These are phyloP conservation scores for Naegleria fowleri DNA, from an alignment of 208 protist species.

Conservation along the genomic window DNA sequence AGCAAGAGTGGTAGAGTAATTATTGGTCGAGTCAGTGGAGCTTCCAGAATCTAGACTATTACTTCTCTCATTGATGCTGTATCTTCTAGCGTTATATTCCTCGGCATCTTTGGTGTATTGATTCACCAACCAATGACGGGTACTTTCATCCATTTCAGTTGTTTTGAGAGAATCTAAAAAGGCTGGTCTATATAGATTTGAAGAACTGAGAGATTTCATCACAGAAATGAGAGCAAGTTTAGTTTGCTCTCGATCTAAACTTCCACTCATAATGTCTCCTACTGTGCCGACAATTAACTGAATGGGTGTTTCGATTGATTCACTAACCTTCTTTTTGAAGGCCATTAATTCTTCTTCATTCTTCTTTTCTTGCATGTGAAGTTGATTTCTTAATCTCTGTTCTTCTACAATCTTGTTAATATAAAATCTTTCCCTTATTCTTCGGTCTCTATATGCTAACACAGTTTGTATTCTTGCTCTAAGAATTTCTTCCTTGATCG, in stretches of 20 bases:
- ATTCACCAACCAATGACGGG: background rate
- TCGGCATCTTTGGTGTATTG: slow-evolving; percentile 11
- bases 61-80: background rate
- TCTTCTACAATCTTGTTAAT: background rate
- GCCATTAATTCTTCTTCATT: slow-evolving; percentile 9
- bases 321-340: background rate
- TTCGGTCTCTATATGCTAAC: background rate
- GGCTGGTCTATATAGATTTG: slow-evolving; percentile 9
- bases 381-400: background rate
- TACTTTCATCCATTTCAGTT: slow-evolving; percentile 6
- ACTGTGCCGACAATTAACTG: background rate
- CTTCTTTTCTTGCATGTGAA: background rate
- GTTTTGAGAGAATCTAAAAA: background rate
- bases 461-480: background rate
- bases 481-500: slow-evolving; percentile 19
- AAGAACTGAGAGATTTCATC: slow-evolving; percentile 14
- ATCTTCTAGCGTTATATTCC: background rate
- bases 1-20: background rate
- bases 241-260: background rate
- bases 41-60: background rate
- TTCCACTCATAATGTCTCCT: background rate
- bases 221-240: background rate
- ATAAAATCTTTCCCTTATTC: background rate
- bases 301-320: slow-evolving; percentile 14
- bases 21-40: background rate